phyloP scores from a whole-genome alignment of 129 eudicot species.

The Artemisia argyi region DNA sequence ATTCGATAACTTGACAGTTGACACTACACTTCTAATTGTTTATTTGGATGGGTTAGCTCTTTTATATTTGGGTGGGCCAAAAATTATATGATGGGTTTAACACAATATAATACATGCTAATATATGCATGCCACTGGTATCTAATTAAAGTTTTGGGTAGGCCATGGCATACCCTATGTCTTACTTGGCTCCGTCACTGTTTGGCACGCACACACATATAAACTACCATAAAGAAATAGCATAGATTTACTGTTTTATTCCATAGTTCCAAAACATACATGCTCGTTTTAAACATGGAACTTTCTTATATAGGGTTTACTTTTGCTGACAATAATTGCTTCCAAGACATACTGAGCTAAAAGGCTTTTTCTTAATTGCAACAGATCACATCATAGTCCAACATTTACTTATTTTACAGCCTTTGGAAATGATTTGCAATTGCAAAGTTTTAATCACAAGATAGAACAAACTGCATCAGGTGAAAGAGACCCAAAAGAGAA shows the following conservation, averaged over 20 bases:
- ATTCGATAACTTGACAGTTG: no score
- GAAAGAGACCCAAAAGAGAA: background rate
- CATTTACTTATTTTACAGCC: background rate
- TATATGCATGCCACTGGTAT: no score
- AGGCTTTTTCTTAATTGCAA: slow-evolving; percentile 11
- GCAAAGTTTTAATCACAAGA: slow-evolving; percentile 9
- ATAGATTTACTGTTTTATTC: background rate
- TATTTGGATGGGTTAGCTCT: no score
- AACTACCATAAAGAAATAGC: no score
- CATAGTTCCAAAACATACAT: background rate
- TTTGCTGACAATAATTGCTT: background rate
- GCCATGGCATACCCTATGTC: no score
- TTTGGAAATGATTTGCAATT: background rate
- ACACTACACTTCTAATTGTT: no score
- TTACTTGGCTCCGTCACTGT: no score
- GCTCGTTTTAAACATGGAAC: background rate
- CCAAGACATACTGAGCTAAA: background rate
- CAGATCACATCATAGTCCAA: slow-evolving; percentile 14
- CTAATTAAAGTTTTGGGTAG: no score
- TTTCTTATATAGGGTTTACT: background rate
- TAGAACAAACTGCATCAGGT: background rate
- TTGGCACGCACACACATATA: background rate
- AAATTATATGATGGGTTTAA: no score
- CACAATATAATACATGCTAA: no score
- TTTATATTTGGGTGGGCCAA: no score